phyloP scores from a whole-genome alignment of 148 eudicot species.

The Nyssa sinensis region DNA sequence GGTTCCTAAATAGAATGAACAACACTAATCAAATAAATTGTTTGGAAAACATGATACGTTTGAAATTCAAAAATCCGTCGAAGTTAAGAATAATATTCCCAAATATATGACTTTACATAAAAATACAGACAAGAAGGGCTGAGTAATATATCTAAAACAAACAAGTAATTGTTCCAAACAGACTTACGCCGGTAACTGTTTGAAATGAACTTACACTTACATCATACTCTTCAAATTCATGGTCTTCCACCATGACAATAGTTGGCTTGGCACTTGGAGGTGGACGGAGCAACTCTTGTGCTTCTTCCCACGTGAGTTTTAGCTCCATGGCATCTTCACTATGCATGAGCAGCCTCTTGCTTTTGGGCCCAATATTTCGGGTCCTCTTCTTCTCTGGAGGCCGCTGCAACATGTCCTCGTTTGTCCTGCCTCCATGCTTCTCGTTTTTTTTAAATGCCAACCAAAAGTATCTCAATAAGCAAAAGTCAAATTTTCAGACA shows the following conservation, averaged over 20 bases:
- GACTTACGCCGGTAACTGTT: too few relatives aligned
- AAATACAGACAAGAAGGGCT: background rate
- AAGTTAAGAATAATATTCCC: background rate
- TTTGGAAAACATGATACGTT: background rate
- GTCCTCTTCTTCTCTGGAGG: constrained; percentile 62
- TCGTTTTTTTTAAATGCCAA: constrained; percentile 36
- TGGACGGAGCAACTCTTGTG: constrained; percentile 82
- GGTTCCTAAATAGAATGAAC: constrained; percentile 61
- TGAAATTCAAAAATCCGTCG: background rate
- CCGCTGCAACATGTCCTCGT: constrained; percentile 44
- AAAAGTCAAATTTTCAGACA: constrained; percentile 24
- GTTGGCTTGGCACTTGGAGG: constrained; percentile 58
- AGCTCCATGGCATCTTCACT: constrained; percentile 77
- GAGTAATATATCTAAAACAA: background rate
- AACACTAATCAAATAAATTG: constrained; percentile 2
- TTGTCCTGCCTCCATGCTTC: constrained; percentile 44
- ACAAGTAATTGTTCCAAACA: background rate
- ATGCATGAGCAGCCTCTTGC: constrained; percentile 73
- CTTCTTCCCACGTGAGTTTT: constrained; percentile 79
- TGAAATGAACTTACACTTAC: constrained; percentile 41
- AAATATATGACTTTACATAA: too few relatives aligned
- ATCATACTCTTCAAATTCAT: constrained; percentile 80
- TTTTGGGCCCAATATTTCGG: constrained; percentile 68
- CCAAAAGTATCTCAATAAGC: constrained; percentile 26
- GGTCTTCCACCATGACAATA: constrained; percentile 59